These are phyloP conservation scores for Santalum album DNA, from an alignment of 164 flowering plant species.

Conservation along the genomic window DNA sequence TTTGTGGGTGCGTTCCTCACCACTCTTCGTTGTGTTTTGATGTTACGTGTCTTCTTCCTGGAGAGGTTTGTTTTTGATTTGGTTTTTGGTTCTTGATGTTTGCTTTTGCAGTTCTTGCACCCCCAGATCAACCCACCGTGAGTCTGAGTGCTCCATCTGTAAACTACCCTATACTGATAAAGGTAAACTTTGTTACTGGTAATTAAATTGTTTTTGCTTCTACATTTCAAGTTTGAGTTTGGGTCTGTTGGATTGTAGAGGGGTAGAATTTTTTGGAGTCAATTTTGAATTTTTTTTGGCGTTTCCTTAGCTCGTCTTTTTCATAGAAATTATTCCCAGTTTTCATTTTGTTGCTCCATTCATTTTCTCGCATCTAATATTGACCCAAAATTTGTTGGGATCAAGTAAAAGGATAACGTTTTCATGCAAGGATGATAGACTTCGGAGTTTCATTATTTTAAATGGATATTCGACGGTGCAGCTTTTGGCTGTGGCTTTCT, in stretches of 20 bases:
- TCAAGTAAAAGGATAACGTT: too few species aligned
- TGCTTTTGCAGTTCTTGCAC: slow-evolving; percentile 36
- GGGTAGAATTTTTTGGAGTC: not conserved
- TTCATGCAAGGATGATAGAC: too few species aligned
- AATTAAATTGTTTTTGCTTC: not conserved
- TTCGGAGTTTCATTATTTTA: too few species aligned
- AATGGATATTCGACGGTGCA: too few species aligned
- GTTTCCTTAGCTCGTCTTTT: not conserved
- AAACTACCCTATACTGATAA: slow-evolving; percentile 18
- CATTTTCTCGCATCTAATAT: too few species aligned
- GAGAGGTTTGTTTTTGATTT: slow-evolving; percentile 8
- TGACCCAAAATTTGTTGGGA: too few species aligned
- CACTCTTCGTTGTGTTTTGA: not conserved
- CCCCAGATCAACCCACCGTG: slow-evolving; percentile 12
- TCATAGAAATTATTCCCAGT: not conserved
- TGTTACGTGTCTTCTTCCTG: not conserved
- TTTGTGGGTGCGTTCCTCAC: slow-evolving; percentile 53
- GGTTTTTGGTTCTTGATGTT: slow-evolving; percentile 1
- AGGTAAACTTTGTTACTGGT: slow-evolving; percentile 17
- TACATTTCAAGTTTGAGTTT: not conserved
- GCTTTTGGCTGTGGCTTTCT: too few species aligned
- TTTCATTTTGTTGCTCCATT: too few species aligned
- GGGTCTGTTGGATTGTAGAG: not conserved
- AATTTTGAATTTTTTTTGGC: not conserved
- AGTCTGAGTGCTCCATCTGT: slow-evolving; percentile 39